A percentile compares a stretch with the other conserved stretches of the same genome.
Conservation (phyloP, 1,284 basidiomycete species). For the Trametes hirsuta region DNA sequence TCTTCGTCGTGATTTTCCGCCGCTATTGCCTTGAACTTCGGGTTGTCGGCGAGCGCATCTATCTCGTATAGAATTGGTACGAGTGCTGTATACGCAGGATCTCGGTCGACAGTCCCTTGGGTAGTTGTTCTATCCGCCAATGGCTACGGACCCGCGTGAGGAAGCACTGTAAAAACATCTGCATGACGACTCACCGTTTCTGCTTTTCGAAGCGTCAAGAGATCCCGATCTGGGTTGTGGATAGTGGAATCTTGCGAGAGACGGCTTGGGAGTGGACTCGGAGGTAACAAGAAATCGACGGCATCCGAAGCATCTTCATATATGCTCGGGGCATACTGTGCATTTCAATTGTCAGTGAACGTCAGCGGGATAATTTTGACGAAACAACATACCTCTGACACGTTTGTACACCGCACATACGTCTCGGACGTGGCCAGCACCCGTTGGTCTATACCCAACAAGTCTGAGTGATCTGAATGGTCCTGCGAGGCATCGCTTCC, state of each 20-base stretch:
- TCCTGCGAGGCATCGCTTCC: not conserved
- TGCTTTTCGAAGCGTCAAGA: no score
- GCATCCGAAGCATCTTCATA: not conserved
- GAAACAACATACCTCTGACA: not conserved
- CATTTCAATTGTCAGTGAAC: no score
- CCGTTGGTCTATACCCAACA: no score
- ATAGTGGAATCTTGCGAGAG: not conserved
- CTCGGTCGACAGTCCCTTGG: not conserved
- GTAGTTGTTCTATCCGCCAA: not conserved
- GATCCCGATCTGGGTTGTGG: not conserved
- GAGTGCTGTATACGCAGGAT: slow-evolving; percentile 13
- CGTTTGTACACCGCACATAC: no score
- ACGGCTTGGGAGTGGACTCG: not conserved
- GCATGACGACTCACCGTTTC: not conserved
- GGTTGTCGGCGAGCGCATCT: slow-evolving; percentile 7
- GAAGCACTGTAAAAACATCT: not conserved
- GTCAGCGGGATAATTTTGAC: not conserved
- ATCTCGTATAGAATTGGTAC: slow-evolving; percentile 14
- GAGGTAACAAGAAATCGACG: not conserved
- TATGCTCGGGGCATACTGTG: not conserved
- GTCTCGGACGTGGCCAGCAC: no score
- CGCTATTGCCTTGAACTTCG: not conserved
- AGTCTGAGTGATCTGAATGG: no score
- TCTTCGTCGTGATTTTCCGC: slow-evolving; percentile 15
- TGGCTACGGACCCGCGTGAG: not conserved